Conservation (phyloP, 176 grass and related monocot species). For the Musa acuminata region DNA sequence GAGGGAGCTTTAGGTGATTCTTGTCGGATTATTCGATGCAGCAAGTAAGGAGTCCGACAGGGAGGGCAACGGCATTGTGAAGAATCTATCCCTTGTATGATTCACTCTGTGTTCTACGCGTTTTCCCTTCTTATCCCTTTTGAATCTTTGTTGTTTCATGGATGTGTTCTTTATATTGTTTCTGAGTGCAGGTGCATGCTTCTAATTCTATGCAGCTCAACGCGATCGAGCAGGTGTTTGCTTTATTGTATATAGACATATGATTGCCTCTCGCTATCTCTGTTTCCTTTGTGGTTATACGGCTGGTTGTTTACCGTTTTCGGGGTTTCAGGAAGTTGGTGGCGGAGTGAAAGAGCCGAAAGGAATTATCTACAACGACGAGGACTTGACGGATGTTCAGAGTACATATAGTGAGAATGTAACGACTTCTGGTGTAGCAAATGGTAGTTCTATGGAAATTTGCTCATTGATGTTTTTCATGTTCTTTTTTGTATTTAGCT, state of each 20-base stretch:
- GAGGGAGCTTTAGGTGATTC: not conserved
- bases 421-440: not conserved
- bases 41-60: slow-evolving; percentile 15
- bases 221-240: not conserved
- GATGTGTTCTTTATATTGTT: not conserved
- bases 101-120: not conserved
- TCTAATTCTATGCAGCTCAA: slow-evolving; percentile 8
- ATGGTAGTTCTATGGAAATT: not conserved
- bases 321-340: slow-evolving; percentile 8
- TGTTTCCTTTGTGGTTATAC: too few relatives aligned
- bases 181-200: not conserved
- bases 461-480: too few relatives aligned
- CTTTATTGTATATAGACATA: not conserved
- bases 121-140: not conserved
- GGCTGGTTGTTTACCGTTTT: not conserved
- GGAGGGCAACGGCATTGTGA: slow-evolving; percentile 23
- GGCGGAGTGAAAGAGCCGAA: not conserved
- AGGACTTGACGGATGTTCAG: not conserved
- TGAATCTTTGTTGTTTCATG: not conserved
- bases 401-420: not conserved
- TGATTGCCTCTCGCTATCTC: too few relatives aligned
- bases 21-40: slow-evolving; percentile 16
- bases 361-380: slow-evolving; percentile 17
- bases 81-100: slow-evolving; percentile 22
- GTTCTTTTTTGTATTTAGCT: not conserved